phyloP scores from a whole-genome alignment of 2,329 filamentous ascomycete genomes.

The Plectosphaerella plurivora region DNA sequence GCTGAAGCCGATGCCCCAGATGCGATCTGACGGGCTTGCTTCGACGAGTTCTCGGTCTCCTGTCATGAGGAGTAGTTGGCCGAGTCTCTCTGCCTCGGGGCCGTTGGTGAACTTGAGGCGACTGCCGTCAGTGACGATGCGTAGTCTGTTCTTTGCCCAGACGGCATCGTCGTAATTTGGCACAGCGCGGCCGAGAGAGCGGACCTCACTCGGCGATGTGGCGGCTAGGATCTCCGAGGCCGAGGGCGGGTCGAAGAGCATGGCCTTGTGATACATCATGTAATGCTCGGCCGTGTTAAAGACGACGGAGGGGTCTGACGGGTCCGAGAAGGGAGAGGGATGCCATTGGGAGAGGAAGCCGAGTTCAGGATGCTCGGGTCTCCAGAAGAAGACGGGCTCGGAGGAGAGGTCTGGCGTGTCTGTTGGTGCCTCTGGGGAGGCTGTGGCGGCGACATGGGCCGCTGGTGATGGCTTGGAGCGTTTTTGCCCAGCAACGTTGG shows the following conservation, averaged over 20 bases:
- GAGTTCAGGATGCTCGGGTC: slow-evolving; percentile 36
- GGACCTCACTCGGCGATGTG: slow-evolving; percentile 40
- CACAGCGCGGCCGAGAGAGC: slow-evolving; percentile 51
- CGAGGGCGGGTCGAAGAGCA: slow-evolving; percentile 44
- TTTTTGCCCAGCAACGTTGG: too few relatives aligned
- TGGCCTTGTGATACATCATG: slow-evolving; percentile 52
- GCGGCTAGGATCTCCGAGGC: slow-evolving; percentile 39
- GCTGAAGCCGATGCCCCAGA: slow-evolving; percentile 64
- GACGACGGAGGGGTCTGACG: slow-evolving; percentile 24
- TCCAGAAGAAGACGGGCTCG: slow-evolving; percentile 41
- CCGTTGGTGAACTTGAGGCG: slow-evolving; percentile 53
- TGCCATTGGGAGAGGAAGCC: slow-evolving; percentile 65
- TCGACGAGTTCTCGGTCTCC: slow-evolving; percentile 58
- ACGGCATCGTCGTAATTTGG: slow-evolving; percentile 41
- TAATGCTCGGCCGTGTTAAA: slow-evolving; percentile 52
- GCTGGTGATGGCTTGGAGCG: too few relatives aligned
- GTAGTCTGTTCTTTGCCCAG: slow-evolving; percentile 47
- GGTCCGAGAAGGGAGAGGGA: slow-evolving; percentile 40
- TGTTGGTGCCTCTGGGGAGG: too few relatives aligned
- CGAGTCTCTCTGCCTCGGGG: slow-evolving; percentile 36
- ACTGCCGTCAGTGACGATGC: slow-evolving; percentile 54
- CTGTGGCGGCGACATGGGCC: too few relatives aligned
- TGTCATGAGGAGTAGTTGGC: slow-evolving; percentile 48
- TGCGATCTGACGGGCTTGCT: slow-evolving; percentile 53
- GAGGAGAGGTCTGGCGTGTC: neutral